phyloP scores from a whole-genome alignment of 176 grass and related monocot genomes.

The Ensete glaucum region DNA sequence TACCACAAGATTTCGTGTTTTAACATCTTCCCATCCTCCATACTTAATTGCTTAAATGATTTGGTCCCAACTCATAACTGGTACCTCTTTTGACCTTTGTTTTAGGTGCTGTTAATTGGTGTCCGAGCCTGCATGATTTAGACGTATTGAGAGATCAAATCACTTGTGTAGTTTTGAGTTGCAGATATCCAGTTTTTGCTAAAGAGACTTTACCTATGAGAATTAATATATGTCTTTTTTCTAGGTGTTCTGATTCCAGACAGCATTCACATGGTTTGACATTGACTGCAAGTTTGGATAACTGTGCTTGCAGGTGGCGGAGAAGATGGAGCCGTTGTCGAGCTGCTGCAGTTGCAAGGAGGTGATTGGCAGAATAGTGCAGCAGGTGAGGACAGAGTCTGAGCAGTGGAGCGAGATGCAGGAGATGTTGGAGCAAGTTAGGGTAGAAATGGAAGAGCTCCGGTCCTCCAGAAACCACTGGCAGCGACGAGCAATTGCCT shows the following conservation, averaged over 20 bases:
- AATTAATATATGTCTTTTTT: too few species aligned
- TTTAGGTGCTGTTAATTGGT: background rate
- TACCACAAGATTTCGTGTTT: background rate
- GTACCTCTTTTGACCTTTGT: background rate
- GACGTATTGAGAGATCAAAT: too few species aligned
- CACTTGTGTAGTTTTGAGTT: too few species aligned
- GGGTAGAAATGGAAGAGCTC: constrained; percentile 74
- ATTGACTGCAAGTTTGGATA: background rate
- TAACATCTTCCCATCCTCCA: background rate
- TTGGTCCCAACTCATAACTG: background rate
- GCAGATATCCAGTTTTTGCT: too few species aligned
- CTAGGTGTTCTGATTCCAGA: background rate
- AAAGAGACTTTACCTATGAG: too few species aligned
- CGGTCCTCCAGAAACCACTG: constrained; percentile 62
- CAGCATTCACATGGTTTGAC: background rate
- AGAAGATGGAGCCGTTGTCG: constrained; percentile 21
- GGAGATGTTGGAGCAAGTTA: constrained; percentile 88
- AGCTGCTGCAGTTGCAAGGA: constrained; percentile 72
- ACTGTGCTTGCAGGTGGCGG: constrained; percentile 35
- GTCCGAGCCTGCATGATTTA: background rate
- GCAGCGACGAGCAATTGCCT: constrained; percentile 59
- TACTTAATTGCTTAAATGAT: constrained; percentile 1
- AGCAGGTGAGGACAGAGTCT: constrained; percentile 77
- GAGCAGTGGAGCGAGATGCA: constrained; percentile 97
- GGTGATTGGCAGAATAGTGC: constrained; percentile 66